Percentiles rank a stretch among this genome's conserved stretches.
Conservation (phyloP, 192 early-diverging fungal genomes). For the Dissophora ornata region DNA sequence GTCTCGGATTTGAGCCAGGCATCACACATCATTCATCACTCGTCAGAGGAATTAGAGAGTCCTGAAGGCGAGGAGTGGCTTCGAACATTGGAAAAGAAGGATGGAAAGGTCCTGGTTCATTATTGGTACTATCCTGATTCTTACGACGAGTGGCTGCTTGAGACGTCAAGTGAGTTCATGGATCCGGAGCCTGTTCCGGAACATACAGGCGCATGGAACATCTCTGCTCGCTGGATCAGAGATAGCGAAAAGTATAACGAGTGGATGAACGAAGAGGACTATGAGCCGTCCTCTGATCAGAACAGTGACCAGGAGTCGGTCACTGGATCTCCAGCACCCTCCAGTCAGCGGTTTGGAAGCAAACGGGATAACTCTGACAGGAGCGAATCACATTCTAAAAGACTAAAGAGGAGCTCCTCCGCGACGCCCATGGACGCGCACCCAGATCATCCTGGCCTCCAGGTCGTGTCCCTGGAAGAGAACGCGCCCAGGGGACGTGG, state of each 20-base stretch:
- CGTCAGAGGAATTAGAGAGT: slow-evolving; percentile 55
- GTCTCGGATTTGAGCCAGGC: slow-evolving; percentile 32
- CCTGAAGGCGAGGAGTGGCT: slow-evolving; percentile 67
- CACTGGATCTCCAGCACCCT: slow-evolving; percentile 39
- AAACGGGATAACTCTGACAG: slow-evolving; percentile 44
- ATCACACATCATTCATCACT: slow-evolving; percentile 64
- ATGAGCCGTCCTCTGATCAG: slow-evolving; percentile 68
- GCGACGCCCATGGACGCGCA: slow-evolving; percentile 54
- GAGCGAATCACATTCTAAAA: slow-evolving; percentile 38
- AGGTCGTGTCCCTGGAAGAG: slow-evolving; percentile 63
- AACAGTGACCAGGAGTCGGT: slow-evolving; percentile 39
- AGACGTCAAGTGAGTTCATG: slow-evolving; percentile 68
- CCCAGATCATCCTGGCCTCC: slow-evolving; percentile 58
- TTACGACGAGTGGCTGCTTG: slow-evolving; percentile 78
- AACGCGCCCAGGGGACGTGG: slow-evolving; percentile 61
- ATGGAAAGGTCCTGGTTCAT: slow-evolving; percentile 73
- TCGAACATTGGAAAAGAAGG: slow-evolving; percentile 69
- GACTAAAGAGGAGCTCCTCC: slow-evolving; percentile 41
- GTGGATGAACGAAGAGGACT: slow-evolving; percentile 91
- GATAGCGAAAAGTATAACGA: slow-evolving; percentile 82
- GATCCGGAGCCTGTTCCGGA: slow-evolving; percentile 71
- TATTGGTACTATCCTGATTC: slow-evolving; percentile 89
- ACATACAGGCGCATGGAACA: slow-evolving; percentile 76
- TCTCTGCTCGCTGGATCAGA: slow-evolving; percentile 77
- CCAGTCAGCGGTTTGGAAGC: slow-evolving; percentile 48